phyloP scores from a whole-genome alignment of 1,139 yeast genomes.

The Wickerhamomyces sp. region DNA sequence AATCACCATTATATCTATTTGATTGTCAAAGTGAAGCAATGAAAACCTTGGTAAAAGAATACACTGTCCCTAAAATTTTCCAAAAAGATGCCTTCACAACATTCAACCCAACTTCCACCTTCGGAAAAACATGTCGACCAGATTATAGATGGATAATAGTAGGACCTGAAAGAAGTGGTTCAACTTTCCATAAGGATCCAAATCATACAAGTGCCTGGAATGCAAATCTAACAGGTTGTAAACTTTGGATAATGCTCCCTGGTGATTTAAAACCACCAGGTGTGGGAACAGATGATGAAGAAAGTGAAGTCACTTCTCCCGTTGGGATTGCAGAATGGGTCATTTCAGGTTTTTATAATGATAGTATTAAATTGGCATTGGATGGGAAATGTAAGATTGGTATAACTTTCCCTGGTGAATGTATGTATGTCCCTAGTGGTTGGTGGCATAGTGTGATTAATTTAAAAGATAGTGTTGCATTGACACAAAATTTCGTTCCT shows the following conservation, averaged over 20 bases:
- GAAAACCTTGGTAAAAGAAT: conserved; percentile 49
- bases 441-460: conserved; percentile 97
- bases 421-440: conserved; percentile 85
- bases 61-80: conserved; percentile 49
- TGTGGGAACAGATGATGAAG: conserved; percentile 68
- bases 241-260: conserved; percentile 88
- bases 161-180: conserved; percentile 78
- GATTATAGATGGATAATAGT: conserved; percentile 88
- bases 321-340: conserved; percentile 92
- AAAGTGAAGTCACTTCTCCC: conserved; percentile 89
- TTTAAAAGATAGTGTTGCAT: conserved; percentile 69
- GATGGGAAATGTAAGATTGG: conserved; percentile 52
- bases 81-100: conserved; percentile 44
- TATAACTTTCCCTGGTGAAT: conserved; percentile 76
- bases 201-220: conserved; percentile 92
- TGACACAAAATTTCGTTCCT: conserved; percentile 88
- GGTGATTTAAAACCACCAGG: conserved; percentile 80
- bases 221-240: conserved; percentile 65
- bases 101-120: conserved; percentile 30
- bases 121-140: conserved; percentile 48
- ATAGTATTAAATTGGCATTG: conserved; percentile 33
- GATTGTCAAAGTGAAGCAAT: conserved; percentile 73
- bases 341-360: conserved; percentile 72
- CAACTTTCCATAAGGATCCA: conserved; percentile 91
- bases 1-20: conserved; percentile 77